Conservation (phyloP, 306 rosid genomes). For the Leucaena leucocephala region DNA sequence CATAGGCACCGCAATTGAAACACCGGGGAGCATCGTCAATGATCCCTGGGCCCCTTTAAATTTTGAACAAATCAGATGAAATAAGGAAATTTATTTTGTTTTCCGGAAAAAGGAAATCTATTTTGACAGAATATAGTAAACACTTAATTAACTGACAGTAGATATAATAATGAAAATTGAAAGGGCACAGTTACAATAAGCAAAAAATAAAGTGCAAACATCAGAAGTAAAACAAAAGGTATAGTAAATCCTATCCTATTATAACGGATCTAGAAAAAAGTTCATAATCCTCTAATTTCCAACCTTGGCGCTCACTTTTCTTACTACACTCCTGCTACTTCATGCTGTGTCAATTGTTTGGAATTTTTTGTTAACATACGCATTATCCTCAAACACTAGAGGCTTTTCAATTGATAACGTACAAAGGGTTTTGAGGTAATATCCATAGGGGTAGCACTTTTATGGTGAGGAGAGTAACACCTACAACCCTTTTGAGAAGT, state of each 20-base stretch:
- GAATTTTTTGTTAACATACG: neutral
- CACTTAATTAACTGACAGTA: neutral
- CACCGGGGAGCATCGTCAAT: constrained; percentile 81
- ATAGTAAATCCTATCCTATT: constrained; percentile 17
- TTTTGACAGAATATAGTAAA: constrained; percentile 20
- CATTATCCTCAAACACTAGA: neutral
- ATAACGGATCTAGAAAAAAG: constrained; percentile 12
- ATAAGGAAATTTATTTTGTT: constrained; percentile 13
- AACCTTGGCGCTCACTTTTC: neutral
- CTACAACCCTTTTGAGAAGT: neutral
- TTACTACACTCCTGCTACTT: neutral
- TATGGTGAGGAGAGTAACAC: neutral
- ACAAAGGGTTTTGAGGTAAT: neutral
- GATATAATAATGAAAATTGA: constrained; percentile 10
- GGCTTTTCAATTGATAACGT: neutral
- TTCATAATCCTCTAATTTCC: neutral
- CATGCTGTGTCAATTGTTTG: neutral
- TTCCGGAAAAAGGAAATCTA: neutral
- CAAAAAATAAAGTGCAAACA: neutral
- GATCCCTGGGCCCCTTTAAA: constrained; percentile 73
- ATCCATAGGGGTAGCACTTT: neutral
- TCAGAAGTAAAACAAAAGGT: neutral
- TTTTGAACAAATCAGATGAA: constrained; percentile 23
- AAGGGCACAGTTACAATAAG: neutral
- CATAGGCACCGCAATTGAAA: constrained; percentile 95